A percentile compares a stretch with the other conserved stretches of the same genome.
phyloP scores from a whole-genome alignment of 805 yeast species.

The Candida awuae region DNA sequence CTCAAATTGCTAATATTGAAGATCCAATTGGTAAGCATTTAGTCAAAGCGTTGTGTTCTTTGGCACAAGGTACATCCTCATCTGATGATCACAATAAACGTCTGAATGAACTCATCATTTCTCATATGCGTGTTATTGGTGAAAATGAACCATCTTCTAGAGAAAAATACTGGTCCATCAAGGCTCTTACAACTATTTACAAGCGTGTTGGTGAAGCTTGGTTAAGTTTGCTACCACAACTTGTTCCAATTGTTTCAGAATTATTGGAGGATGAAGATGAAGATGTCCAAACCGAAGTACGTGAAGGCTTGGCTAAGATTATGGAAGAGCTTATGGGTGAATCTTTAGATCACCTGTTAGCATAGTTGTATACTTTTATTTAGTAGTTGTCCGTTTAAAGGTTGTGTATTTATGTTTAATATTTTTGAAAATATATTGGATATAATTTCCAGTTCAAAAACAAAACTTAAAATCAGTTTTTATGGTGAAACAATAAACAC shows the following conservation, averaged over 20 bases:
- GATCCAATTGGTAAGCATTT: constrained; percentile 70
- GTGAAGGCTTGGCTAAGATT: constrained; percentile 83
- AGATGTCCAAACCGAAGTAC: constrained; percentile 82
- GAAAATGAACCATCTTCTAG: constrained; percentile 36
- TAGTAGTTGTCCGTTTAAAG: background rate
- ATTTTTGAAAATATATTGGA: too few species aligned
- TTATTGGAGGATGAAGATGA: constrained; percentile 93
- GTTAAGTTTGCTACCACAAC: constrained; percentile 83
- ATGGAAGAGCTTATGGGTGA: constrained; percentile 92
- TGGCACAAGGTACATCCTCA: constrained; percentile 58
- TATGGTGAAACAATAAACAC: too few species aligned
- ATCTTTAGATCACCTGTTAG: constrained; percentile 59
- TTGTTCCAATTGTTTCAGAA: constrained; percentile 94
- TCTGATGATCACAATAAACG: constrained; percentile 64
- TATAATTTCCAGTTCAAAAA: too few species aligned
- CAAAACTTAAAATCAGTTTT: too few species aligned
- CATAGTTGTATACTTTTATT: background rate
- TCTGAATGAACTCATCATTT: constrained; percentile 54
- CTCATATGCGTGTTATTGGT: constrained; percentile 54
- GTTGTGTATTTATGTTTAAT: background rate
- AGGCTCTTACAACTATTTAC: constrained; percentile 71
- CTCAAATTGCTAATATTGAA: constrained; percentile 62
- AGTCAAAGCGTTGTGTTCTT: constrained; percentile 69
- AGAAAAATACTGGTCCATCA: constrained; percentile 75
- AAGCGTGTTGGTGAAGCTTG: constrained; percentile 92